phyloP scores from a whole-genome alignment of 192 early-diverging fungal species.

The Gonapodya prolifera region DNA sequence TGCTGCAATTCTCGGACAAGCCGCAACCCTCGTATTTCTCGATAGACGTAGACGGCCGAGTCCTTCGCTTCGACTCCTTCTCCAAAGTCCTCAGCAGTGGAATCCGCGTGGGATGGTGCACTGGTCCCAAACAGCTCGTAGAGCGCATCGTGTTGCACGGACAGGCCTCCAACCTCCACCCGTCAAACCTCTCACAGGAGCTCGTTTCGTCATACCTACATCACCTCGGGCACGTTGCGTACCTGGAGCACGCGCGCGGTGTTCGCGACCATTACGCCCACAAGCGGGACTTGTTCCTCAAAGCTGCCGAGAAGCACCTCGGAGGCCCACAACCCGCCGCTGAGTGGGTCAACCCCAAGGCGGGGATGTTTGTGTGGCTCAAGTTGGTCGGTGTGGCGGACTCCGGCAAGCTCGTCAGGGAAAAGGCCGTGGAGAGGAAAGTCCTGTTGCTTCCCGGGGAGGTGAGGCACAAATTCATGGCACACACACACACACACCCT shows the following conservation, averaged over 20 bases:
- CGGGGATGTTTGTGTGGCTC: constrained; percentile 94
- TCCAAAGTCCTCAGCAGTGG: constrained; percentile 86
- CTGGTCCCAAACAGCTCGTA: constrained; percentile 49
- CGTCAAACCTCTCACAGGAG: constrained; percentile 68
- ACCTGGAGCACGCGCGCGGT: constrained; percentile 51
- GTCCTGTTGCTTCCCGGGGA: constrained; percentile 61
- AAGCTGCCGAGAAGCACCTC: constrained; percentile 46
- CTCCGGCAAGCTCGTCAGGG: constrained; percentile 36
- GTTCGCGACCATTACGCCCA: constrained; percentile 63
- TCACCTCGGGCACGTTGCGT: constrained; percentile 70
- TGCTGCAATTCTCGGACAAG: constrained; percentile 18
- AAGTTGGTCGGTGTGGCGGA: constrained; percentile 34
- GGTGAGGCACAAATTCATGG: constrained; percentile 26
- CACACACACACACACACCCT: too few species aligned
- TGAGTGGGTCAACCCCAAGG: constrained; percentile 38
- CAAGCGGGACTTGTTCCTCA: constrained; percentile 55
- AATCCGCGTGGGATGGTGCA: constrained; percentile 66
- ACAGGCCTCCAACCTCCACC: constrained; percentile 70
- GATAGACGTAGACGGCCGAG: constrained; percentile 75
- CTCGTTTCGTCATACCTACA: constrained; percentile 58
- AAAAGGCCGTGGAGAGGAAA: constrained; percentile 43
- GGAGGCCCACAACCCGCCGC: constrained; percentile 18
- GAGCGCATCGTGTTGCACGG: constrained; percentile 71
- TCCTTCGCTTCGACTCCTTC: constrained; percentile 84
- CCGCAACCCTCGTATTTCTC: constrained; percentile 72